Percentiles rank a stretch among this genome's conserved stretches.
Conservation (phyloP, 306 rosid genomes). For the Cicer chorassanicum region DNA sequence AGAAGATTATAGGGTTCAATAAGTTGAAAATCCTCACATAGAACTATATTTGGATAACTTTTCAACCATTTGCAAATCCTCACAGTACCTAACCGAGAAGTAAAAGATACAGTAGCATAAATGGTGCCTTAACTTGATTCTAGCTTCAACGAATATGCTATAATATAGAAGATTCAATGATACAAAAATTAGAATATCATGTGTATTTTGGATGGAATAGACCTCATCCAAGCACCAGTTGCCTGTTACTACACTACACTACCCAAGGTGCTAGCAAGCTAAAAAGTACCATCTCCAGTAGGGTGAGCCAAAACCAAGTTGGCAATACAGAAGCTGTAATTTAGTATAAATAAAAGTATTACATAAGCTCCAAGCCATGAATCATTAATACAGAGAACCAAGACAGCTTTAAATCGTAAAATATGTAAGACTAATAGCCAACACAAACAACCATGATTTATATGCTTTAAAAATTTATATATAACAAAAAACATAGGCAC, state of each 20-base stretch:
- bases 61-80: not conserved
- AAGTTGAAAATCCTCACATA: not conserved
- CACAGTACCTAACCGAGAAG: not conserved
- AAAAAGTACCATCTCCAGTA: not conserved
- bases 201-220: constrained; percentile 3
- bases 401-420: constrained; percentile 1
- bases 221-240: not conserved
- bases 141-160: constrained; percentile 9
- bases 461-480: constrained; percentile 5
- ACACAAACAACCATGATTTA: constrained; percentile 2
- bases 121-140: constrained; percentile 1
- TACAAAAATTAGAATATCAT: constrained; percentile 4
- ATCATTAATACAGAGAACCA: constrained; percentile 3
- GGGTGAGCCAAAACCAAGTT: not conserved
- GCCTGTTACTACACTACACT: not conserved
- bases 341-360: not conserved
- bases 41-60: not conserved
- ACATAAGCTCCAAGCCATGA: not conserved
- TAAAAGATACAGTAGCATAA: not conserved
- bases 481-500: constrained; percentile 18
- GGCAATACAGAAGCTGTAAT: not conserved
- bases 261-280: not conserved
- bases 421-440: constrained; percentile 3
- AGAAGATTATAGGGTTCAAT: constrained; percentile 2
- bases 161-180: not conserved